Base-by-base conservation (phyloP, 257 asterid genomes). In the Gentiana macrophylla region DNA sequence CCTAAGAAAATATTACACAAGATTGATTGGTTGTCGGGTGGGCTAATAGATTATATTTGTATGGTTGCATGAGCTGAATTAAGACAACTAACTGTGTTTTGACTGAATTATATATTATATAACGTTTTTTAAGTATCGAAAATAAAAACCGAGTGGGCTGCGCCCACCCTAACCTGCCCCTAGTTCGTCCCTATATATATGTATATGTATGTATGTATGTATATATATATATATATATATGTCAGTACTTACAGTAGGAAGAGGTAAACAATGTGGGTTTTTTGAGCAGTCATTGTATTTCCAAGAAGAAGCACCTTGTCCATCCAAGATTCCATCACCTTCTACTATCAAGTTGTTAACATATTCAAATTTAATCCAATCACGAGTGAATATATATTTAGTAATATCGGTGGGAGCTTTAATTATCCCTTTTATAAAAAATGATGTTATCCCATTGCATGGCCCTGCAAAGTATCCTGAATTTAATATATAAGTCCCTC, bases 241-340 rank as follows among this genome's bases (percentile, higher is more conserved):
- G 44, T 38, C 15, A 11, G 33, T 1, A 78, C 77, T 70, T 67
- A 85, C 95, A 35, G 68, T 77, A 1, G 94, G 95, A 64, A 89
- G 89, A 59, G 73, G 58, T 37, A 2, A 52, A 77, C 97, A 89
- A 0, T 38, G 6, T 0, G 77, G 59, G n/a, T 76, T 85, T 15
- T 0, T 69, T 1, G 2, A 35, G 62, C 97, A 89, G 53, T 85
- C 84, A 62, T 85, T 85, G 38, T 75, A 79, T 3, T 37, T 60
- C 97, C 97, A 89, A 7, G 92, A 95, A 53, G 59, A 52, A 6
- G 44, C 57, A 8, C 97, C 95, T 60, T 78, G 83, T 3, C 95
- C 95, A 45, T 89, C 94, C 74, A 85, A 72, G 53, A 12, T 48
- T 0, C 97, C 97, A 12, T 93, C 83, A 9, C 97, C 96, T 38